Evolutionary conservation across 2,329 filamentous ascomycete genomes (phyloP), one percentile per base, ranked within the genome.

Genomic region (Stemphylium vesicarium): DNA sequence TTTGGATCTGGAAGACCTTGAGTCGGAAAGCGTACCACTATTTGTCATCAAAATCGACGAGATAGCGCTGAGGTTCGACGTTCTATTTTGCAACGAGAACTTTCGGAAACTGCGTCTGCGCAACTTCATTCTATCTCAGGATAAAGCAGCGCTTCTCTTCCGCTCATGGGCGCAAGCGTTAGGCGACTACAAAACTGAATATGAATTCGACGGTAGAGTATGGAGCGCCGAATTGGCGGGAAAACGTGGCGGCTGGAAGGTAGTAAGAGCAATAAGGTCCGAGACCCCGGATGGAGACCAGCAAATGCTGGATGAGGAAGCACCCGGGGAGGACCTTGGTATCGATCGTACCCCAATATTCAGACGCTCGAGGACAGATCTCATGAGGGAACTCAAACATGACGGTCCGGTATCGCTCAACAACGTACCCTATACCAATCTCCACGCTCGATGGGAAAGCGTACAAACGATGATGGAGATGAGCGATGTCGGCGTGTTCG

Each of bases 381-480:
- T 53, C 4, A 15, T 60, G 6, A 48, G 53, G 22, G 48, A 53
- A 12, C 35, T 53, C 20, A 54, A 47, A 29, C 43, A 15, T 13
- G 44, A 57, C 9, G 53, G 41, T 16, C 26, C 32, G 3, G 16
- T 51, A 0, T 45, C 58, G 18, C 24, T 53, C 6, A 37, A 43
- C 1, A 56, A 36, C 0, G 22, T 66, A 2, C 60, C 62, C 2
- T 57, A 39, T 7, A 52, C 53, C 3, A 63, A 68, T 31, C 48
- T 69, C 5, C 51, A 44, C 15, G 66, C 65, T 2, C 60, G 64
- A 12, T 70, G 65, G 67, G 65, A 69, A 41, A 62, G 63, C 6
- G 46, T 73, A 11, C 65, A 69, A 33, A 66, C 60, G 0, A 73
- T 72, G 69, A 71, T 73, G 69, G 70, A 72, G 29, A 72, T 72